A percentile compares a stretch with the other conserved stretches of the same genome.
phyloP scores from a whole-genome alignment of 1,139 yeast genomes.

The Hyphopichia pseudoburtonii region DNA sequence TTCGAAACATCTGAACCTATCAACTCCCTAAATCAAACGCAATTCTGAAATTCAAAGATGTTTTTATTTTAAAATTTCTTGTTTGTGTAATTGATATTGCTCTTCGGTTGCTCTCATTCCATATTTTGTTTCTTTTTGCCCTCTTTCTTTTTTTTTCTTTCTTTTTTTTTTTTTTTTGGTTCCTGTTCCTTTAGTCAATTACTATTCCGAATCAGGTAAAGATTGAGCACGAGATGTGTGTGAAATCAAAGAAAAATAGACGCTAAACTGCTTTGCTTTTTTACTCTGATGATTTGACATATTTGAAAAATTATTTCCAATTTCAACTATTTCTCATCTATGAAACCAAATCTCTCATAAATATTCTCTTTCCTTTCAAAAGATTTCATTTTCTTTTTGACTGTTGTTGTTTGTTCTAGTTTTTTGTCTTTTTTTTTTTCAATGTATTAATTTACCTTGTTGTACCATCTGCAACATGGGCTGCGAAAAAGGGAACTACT shows the following conservation, averaged over 20 bases:
- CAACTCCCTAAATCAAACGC: too few species aligned
- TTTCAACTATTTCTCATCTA: not conserved
- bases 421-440: too few species aligned
- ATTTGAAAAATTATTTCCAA: too few species aligned
- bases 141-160: not conserved
- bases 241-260: too few species aligned
- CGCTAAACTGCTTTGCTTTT: too few species aligned
- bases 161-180: not conserved
- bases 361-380: not conserved
- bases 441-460: too few species aligned
- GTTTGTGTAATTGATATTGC: not conserved
- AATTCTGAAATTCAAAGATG: not conserved
- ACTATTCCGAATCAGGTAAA: constrained; percentile 3
- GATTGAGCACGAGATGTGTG: too few species aligned
- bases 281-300: too few species aligned
- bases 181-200: constrained; percentile 1
- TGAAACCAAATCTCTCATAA: not conserved
- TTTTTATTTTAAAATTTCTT: not conserved
- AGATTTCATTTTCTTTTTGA: not conserved
- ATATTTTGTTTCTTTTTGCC: not conserved
- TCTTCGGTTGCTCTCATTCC: not conserved
- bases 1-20: too few species aligned
- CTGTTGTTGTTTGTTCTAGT: too few species aligned
- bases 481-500: too few species aligned
- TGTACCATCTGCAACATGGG: too few species aligned